These are phyloP conservation scores for Phyllosticta citrichinensis DNA, from an alignment of 2,329 filamentous ascomycete species.

Conservation along the genomic window DNA sequence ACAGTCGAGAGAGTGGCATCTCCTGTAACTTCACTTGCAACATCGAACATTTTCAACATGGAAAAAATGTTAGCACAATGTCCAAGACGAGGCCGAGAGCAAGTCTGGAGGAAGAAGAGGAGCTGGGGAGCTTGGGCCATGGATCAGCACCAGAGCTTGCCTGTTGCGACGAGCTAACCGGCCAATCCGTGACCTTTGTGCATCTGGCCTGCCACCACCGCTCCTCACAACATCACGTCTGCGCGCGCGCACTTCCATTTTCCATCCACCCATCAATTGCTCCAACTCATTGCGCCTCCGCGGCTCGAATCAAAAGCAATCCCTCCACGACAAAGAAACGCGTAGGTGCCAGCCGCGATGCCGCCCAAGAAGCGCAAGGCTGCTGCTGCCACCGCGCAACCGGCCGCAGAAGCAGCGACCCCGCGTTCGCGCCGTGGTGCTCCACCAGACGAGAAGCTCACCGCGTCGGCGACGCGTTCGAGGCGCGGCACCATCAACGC, in stretches of 20 bases:
- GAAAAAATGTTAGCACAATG: neutral
- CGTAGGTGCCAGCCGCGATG: neutral
- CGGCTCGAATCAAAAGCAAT: neutral
- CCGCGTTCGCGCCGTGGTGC: slow-evolving; percentile 2
- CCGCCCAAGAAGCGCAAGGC: slow-evolving; percentile 11
- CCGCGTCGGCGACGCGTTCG: neutral
- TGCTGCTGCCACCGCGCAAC: slow-evolving; percentile 1
- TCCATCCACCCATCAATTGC: neutral
- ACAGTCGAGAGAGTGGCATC: too few relatives aligned
- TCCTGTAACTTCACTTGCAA: too few relatives aligned
- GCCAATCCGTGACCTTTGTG: neutral
- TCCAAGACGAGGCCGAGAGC: neutral
- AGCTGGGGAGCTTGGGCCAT: neutral
- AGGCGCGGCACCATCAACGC: neutral
- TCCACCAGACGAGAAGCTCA: neutral
- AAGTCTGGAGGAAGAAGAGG: neutral
- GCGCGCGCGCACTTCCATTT: neutral
- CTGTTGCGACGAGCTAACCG: too few relatives aligned
- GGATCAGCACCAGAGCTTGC: neutral
- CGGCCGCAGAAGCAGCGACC: neutral
- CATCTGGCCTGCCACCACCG: neutral
- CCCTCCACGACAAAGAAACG: neutral
- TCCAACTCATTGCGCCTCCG: neutral
- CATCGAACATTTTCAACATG: too few relatives aligned
- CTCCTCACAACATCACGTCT: neutral